A percentile compares a stretch with the other conserved stretches of the same genome.
Conservation (phyloP, 2,329 filamentous ascomycete genomes). For the Claviceps sp. region DNA sequence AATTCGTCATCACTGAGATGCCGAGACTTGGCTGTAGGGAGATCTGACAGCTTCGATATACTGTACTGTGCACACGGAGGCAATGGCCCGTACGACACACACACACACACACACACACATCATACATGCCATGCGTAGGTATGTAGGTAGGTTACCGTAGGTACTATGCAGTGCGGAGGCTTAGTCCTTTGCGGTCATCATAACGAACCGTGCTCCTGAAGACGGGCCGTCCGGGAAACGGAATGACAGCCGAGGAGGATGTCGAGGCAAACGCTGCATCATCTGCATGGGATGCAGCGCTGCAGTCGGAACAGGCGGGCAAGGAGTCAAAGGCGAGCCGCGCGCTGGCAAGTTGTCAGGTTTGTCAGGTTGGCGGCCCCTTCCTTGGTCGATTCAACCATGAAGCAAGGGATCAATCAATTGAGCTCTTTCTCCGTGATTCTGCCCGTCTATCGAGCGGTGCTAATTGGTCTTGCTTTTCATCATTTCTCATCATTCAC, state of each 20-base stretch:
- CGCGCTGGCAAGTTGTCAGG: neutral
- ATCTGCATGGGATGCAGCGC: constrained; percentile 1
- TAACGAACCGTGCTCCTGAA: constrained; percentile 3
- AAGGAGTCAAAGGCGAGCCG: neutral
- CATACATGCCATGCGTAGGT: neutral
- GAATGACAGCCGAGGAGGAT: constrained; percentile 2
- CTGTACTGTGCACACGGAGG: neutral
- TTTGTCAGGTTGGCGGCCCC: neutral
- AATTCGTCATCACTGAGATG: neutral
- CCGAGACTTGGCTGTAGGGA: neutral
- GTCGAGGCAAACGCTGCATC: constrained; percentile 2
- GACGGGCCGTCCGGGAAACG: constrained; percentile 5
- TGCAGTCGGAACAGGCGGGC: neutral
- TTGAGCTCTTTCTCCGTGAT: neutral
- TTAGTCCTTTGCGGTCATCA: neutral
- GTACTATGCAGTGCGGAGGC: neutral
- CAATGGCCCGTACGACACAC: neutral
- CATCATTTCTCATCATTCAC: neutral
- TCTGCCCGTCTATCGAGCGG: constrained; percentile 1
- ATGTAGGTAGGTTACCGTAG: neutral
- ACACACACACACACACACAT: neutral
- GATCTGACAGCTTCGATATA: neutral
- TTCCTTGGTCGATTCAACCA: neutral
- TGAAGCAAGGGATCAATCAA: neutral
- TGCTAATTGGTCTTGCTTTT: neutral